These are phyloP conservation scores for Alternaria novae-zelandiae DNA, from an alignment of 2,329 filamentous ascomycete species.

Conservation along the genomic window DNA sequence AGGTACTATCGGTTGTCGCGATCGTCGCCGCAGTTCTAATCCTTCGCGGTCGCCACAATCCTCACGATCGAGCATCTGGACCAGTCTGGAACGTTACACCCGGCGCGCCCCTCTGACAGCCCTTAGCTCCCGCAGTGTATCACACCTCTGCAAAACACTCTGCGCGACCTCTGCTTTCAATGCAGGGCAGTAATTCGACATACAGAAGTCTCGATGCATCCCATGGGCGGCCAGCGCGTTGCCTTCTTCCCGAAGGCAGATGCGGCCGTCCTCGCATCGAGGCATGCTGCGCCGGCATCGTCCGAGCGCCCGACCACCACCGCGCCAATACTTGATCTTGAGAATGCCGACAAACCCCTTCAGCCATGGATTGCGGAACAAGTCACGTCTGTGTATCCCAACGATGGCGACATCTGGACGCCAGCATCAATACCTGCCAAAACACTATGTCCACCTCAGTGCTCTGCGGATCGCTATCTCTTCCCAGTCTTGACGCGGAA, in stretches of 20 bases:
- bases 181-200: not conserved
- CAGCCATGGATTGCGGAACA: slow-evolving; percentile 21
- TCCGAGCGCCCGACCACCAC: slow-evolving; percentile 26
- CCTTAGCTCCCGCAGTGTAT: slow-evolving; percentile 1
- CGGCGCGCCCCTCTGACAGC: slow-evolving; percentile 5
- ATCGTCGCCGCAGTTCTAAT: not conserved
- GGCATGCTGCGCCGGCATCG: slow-evolving; percentile 20
- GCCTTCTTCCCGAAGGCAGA: slow-evolving; percentile 39
- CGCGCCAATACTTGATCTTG: slow-evolving; percentile 31
- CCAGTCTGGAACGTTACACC: not conserved
- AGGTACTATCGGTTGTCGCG: not conserved
- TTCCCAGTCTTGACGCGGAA: slow-evolving; percentile 46
- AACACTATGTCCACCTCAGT: slow-evolving; percentile 10
- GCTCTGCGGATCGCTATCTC: slow-evolving; percentile 38
- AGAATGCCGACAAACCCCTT: slow-evolving; percentile 26
- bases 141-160: not conserved
- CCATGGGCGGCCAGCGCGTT: slow-evolving; percentile 10
- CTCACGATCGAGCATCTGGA: not conserved
- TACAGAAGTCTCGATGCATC: slow-evolving; percentile 16
- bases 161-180: not conserved
- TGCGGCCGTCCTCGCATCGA: slow-evolving; percentile 30
- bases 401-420: slow-evolving; percentile 17
- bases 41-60: not conserved
- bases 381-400: slow-evolving; percentile 25
- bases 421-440: slow-evolving; percentile 26